Conservation (phyloP, 257 asterid genomes). For the Penstemon barbatus region DNA sequence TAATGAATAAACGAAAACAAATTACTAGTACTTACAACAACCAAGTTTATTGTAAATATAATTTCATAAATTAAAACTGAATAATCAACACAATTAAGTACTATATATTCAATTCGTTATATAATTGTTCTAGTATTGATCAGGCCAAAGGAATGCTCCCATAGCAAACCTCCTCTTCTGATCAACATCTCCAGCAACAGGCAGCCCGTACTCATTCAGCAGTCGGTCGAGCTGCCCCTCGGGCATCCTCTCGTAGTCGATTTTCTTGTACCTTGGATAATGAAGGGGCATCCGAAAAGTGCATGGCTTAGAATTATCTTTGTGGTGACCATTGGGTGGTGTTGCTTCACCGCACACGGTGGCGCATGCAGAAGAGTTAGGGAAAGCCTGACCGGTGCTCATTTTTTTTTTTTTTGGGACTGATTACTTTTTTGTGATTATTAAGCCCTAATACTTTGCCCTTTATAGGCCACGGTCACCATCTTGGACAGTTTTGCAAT, state of each 20-base stretch:
- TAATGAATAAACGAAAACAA: too few relatives aligned
- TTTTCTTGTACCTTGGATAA: slow-evolving; percentile 44
- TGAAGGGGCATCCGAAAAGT: slow-evolving; percentile 48
- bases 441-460: too few relatives aligned
- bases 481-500: too few relatives aligned
- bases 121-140: slow-evolving; percentile 18
- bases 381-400: slow-evolving; percentile 12
- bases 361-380: slow-evolving; percentile 17
- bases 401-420: neutral
- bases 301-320: neutral
- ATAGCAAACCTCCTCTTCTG: slow-evolving; percentile 54
- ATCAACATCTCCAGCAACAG: slow-evolving; percentile 36
- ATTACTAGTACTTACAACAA: too few relatives aligned
- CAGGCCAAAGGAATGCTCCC: slow-evolving; percentile 55
- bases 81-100: too few relatives aligned
- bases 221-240: slow-evolving; percentile 46
- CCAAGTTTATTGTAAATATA: too few relatives aligned
- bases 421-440: too few relatives aligned
- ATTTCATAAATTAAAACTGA: too few relatives aligned
- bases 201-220: slow-evolving; percentile 46
- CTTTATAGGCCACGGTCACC: too few relatives aligned
- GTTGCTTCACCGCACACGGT: slow-evolving; percentile 26
- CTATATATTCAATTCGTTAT: too few relatives aligned
- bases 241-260: slow-evolving; percentile 50
- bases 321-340: slow-evolving; percentile 7